Conservation (phyloP, 2,329 filamentous ascomycete species). For the Colletotrichum chrysophilum region DNA sequence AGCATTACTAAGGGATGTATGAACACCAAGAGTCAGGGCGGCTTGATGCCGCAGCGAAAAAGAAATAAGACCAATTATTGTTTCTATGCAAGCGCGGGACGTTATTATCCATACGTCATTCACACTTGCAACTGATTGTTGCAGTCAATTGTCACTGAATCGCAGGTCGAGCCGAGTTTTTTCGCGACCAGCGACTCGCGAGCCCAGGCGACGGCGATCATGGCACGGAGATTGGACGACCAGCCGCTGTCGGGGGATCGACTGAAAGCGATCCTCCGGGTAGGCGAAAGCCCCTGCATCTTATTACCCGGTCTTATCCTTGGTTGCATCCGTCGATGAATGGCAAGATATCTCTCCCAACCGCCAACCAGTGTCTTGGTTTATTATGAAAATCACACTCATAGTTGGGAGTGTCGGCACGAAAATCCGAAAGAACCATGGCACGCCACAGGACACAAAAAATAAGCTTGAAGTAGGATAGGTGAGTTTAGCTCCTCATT, state of each 20-base stretch:
- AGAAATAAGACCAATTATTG: background rate
- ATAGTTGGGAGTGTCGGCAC: background rate
- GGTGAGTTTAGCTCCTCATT: background rate
- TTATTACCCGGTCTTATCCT: background rate
- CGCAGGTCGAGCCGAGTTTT: background rate
- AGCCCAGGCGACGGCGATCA: background rate
- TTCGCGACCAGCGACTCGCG: background rate
- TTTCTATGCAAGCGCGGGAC: background rate
- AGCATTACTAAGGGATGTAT: background rate
- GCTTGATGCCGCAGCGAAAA: conserved; percentile 4
- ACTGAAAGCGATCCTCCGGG: background rate
- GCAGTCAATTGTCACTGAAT: background rate
- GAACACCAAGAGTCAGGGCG: background rate
- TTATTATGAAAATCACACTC: background rate
- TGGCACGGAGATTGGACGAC: background rate
- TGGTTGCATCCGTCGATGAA: background rate
- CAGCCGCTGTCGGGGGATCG: background rate
- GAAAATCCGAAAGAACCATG: background rate
- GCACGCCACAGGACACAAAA: background rate
- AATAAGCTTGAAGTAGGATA: conserved; percentile 4
- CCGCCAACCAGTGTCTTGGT: background rate
- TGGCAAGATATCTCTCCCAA: background rate
- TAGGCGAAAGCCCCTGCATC: background rate
- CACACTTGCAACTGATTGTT: background rate
- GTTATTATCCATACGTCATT: background rate